Conservation (phyloP, 345 rosid genomes). For the Geranium rotundifolium region DNA sequence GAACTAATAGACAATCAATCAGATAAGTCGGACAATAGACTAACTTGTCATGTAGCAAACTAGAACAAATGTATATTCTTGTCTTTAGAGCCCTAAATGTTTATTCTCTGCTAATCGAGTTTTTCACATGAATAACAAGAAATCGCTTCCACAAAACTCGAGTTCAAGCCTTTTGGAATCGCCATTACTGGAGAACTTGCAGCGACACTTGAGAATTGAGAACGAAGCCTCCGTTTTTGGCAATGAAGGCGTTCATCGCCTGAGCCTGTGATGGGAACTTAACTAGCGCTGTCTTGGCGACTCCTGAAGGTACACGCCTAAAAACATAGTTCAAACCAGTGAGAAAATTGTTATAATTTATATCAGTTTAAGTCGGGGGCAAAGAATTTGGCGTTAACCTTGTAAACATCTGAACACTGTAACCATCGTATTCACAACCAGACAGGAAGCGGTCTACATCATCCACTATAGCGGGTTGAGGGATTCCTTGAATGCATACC, state of each 20-base stretch:
- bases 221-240: slow-evolving; percentile 49
- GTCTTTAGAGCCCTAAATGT: too few relatives aligned
- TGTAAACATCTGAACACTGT: slow-evolving; percentile 26
- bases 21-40: too few relatives aligned
- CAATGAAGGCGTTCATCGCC: slow-evolving; percentile 55
- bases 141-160: too few relatives aligned
- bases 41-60: too few relatives aligned
- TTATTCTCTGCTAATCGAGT: too few relatives aligned
- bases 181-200: slow-evolving; percentile 52
- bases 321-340: slow-evolving; percentile 3
- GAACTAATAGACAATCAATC: too few relatives aligned
- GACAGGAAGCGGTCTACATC: slow-evolving; percentile 68
- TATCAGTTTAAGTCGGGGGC: neutral
- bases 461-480: slow-evolving; percentile 30
- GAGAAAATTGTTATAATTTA: neutral
- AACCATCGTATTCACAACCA: slow-evolving; percentile 47
- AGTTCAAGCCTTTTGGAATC: neutral
- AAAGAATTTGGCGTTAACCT: slow-evolving; percentile 27
- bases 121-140: too few relatives aligned
- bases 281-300: slow-evolving; percentile 31
- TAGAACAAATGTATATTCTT: too few relatives aligned
- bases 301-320: slow-evolving; percentile 26
- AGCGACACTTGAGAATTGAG: slow-evolving; percentile 45
- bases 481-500: slow-evolving; percentile 57
- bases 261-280: slow-evolving; percentile 38